phyloP scores from a whole-genome alignment of 2,329 filamentous ascomycete genomes.

The Ceratocystis destructans region DNA sequence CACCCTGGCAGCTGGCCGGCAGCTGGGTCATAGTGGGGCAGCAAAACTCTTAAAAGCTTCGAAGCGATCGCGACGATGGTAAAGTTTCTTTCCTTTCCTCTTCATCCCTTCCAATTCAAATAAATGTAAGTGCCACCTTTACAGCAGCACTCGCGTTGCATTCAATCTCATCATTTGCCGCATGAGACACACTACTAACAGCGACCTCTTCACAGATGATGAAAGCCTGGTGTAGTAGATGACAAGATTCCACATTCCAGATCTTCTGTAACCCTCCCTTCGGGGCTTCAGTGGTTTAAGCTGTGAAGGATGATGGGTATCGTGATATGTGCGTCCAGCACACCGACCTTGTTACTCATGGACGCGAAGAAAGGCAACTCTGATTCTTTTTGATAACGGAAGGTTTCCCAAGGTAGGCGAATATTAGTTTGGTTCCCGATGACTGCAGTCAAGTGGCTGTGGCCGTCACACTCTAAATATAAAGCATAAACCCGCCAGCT shows the following conservation, averaged over 20 bases:
- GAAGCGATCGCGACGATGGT: conserved; percentile 23
- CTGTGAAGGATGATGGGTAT: conserved; percentile 51
- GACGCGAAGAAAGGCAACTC: conserved; percentile 96
- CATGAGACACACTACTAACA: conserved; percentile 25
- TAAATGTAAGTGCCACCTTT: conserved; percentile 56
- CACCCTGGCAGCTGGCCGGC: background rate
- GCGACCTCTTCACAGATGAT: conserved; percentile 58
- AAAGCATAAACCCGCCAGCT: background rate
- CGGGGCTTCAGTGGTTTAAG: conserved; percentile 77
- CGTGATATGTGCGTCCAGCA: conserved; percentile 99
- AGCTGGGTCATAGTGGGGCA: conserved; percentile 11
- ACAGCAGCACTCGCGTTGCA: conserved; percentile 7
- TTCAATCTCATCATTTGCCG: conserved; percentile 9
- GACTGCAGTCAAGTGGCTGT: conserved; percentile 11
- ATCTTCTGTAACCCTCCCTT: conserved; percentile 69
- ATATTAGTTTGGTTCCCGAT: conserved; percentile 11
- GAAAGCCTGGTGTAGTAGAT: conserved; percentile 97
- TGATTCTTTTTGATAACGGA: conserved; percentile 46
- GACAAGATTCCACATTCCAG: conserved; percentile 54
- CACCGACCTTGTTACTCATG: conserved; percentile 96
- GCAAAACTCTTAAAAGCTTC: conserved; percentile 5
- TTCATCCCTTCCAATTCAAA: conserved; percentile 99
- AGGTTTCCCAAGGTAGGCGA: conserved; percentile 16
- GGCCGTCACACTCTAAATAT: background rate
- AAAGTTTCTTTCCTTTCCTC: conserved; percentile 36